Evolutionary conservation across 192 early-diverging fungal species (phyloP).

Genomic region (Cetraspora pellucida): DNA sequence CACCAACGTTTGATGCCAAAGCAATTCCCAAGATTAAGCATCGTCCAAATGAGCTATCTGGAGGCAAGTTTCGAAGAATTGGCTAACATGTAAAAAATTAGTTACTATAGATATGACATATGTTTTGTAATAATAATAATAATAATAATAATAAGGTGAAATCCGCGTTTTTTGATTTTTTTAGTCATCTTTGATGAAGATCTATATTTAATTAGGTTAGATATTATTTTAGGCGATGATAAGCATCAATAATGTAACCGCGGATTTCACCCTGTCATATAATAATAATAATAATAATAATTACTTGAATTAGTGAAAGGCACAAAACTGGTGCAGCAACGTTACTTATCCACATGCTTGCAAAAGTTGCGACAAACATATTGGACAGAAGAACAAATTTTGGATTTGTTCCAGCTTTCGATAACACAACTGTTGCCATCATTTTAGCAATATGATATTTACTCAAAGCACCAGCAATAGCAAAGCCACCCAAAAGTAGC

Average conservation of each 20-base stretch:
- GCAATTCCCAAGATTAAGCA: constrained; percentile 96
- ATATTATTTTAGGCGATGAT: no score
- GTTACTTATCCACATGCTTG: constrained; percentile 98
- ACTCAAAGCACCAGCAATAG: constrained; percentile 91
- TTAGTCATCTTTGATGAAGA: no score
- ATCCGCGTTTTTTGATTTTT: no score
- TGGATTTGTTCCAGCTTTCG: constrained; percentile 87
- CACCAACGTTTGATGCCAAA: constrained; percentile 92
- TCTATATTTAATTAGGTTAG: background rate
- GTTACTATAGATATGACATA: no score
- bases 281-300: no score
- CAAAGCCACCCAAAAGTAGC: constrained; percentile 93
- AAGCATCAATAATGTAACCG: no score
- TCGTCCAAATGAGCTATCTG: constrained; percentile 75
- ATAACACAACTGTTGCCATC: constrained; percentile 84
- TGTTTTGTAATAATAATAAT: no score
- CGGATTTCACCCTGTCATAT: no score
- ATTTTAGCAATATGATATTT: constrained; percentile 94
- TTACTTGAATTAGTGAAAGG: constrained; percentile 85
- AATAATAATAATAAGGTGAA: no score
- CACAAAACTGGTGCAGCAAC: constrained; percentile 97
- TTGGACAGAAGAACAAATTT: constrained; percentile 84
- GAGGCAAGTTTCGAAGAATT: constrained; percentile 87
- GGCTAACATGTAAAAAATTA: constrained; percentile 52
- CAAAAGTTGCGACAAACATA: constrained; percentile 96